Evolutionary conservation across 768 basidiomycete genomes (phyloP).

Genomic region (Boletus pseudo-olivaceus): DNA sequence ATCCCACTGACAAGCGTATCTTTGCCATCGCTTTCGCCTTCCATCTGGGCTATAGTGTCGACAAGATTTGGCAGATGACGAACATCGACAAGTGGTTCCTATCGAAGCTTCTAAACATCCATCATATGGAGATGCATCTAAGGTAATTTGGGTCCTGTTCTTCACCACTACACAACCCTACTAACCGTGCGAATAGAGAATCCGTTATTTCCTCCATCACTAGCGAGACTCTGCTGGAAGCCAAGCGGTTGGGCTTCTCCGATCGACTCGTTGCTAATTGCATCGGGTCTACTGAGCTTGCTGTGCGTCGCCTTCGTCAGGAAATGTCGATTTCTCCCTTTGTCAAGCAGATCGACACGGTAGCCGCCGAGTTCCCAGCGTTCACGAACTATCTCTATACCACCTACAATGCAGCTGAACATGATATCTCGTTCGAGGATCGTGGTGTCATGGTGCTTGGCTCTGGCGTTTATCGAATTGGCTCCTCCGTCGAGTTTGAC

Average conservation of each 20-base stretch:
- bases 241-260: conserved; percentile 95
- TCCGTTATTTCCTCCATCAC: conserved; percentile 65
- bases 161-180: background rate
- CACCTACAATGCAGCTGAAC: conserved; percentile 94
- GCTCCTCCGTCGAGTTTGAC: conserved; percentile 98
- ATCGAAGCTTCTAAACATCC: conserved; percentile 80
- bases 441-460: conserved; percentile 96
- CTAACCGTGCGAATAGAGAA: conserved; percentile 38
- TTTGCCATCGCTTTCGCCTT: conserved; percentile 96
- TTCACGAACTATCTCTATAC: conserved; percentile 99
- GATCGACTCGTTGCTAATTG: conserved; percentile 84
- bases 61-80: conserved; percentile 97
- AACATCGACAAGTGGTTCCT: conserved; percentile 99
- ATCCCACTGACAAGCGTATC: conserved; percentile 95
- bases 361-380: conserved; percentile 98
- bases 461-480: conserved; percentile 97
- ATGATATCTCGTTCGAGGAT: conserved; percentile 87
- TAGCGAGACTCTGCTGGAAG: conserved; percentile 60
- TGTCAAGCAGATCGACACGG: conserved; percentile 98
- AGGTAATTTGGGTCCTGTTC: conserved; percentile 45
- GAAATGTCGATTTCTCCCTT: conserved; percentile 82
- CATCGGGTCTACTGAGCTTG: conserved; percentile 88
- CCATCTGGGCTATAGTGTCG: conserved; percentile 87
- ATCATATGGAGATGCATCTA: conserved; percentile 72
- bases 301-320: conserved; percentile 84